These are phyloP conservation scores for Penicillium frequentans DNA, from an alignment of 2,329 filamentous ascomycete genomes.

Conservation along the genomic window DNA sequence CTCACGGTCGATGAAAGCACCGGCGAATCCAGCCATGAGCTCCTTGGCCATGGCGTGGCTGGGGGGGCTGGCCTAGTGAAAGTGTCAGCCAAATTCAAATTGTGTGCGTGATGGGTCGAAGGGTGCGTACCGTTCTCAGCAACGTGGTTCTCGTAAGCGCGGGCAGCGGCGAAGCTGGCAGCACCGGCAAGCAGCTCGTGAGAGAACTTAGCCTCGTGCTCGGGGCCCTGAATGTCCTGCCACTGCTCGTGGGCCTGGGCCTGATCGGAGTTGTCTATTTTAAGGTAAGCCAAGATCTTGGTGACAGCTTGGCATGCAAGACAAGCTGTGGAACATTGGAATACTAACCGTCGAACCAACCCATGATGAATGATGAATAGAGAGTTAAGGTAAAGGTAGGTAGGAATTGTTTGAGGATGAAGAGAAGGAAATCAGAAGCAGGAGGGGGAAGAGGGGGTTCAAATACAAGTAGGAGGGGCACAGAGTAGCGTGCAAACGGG, in stretches of 20 bases:
- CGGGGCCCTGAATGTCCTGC: not conserved
- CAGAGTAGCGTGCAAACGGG: not conserved
- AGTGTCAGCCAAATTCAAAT: not conserved
- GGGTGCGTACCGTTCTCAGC: conserved; percentile 60
- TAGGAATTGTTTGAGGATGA: not conserved
- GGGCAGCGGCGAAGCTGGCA: conserved; percentile 76
- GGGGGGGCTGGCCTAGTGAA: conserved; percentile 62
- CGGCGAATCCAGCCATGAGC: conserved; percentile 69
- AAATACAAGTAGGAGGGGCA: conserved; percentile 1
- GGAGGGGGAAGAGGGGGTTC: conserved; percentile 1
- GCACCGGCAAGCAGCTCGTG: conserved; percentile 77
- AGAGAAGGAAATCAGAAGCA: not conserved
- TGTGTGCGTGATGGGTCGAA: not conserved
- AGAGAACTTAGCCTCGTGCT: conserved; percentile 57
- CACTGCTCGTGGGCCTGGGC: not conserved
- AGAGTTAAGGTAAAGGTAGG: not conserved
- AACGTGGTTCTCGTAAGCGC: conserved; percentile 74
- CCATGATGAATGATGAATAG: conserved; percentile 2
- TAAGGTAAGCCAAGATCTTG: not conserved
- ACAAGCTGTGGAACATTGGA: not conserved
- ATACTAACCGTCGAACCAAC: conserved; percentile 2
- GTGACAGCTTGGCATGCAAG: not conserved
- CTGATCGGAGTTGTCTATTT: not conserved
- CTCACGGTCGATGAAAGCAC: conserved; percentile 74
- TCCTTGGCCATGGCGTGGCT: conserved; percentile 75